Conservation (phyloP, 148 eudicot genomes). For the Vaccinium corymbosum region DNA sequence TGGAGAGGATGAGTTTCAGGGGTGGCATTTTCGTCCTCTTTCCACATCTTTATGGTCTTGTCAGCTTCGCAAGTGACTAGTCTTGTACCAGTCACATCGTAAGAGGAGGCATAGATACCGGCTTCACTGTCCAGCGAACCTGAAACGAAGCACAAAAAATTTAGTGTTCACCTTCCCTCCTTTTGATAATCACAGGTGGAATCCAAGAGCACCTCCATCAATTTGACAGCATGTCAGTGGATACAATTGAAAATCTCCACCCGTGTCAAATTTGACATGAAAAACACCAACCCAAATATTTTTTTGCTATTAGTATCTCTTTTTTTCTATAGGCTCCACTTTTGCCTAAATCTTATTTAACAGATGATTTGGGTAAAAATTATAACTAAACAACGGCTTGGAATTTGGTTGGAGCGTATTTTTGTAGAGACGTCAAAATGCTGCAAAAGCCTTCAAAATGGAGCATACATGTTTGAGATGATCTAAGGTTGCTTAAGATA, state of each 20-base stretch:
- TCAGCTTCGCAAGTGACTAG: constrained; percentile 95
- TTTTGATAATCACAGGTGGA: neutral
- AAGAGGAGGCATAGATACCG: constrained; percentile 74
- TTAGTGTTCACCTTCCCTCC: neutral
- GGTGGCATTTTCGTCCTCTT: constrained; percentile 89
- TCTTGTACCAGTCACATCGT: constrained; percentile 78
- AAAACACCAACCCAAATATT: neutral
- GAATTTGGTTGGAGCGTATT: neutral
- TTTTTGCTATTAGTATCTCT: neutral
- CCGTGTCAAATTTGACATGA: neutral
- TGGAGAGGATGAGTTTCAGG: constrained; percentile 91
- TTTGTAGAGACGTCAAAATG: neutral
- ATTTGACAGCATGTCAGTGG: neutral
- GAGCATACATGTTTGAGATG: neutral
- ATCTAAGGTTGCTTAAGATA: neutral
- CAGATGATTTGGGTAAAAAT: neutral
- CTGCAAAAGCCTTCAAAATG: neutral
- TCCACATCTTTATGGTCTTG: constrained; percentile 99
- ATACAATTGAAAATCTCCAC: neutral
- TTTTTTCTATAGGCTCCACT: neutral
- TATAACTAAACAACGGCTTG: neutral
- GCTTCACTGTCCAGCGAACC: constrained; percentile 97
- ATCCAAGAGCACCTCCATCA: neutral
- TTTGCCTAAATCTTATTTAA: neutral
- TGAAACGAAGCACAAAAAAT: constrained; percentile 19